A percentile compares a stretch with the other conserved stretches of the same genome.
These are phyloP conservation scores for Pelargonium cotyledonis DNA, from an alignment of 441 rosid species.

Conservation along the genomic window DNA sequence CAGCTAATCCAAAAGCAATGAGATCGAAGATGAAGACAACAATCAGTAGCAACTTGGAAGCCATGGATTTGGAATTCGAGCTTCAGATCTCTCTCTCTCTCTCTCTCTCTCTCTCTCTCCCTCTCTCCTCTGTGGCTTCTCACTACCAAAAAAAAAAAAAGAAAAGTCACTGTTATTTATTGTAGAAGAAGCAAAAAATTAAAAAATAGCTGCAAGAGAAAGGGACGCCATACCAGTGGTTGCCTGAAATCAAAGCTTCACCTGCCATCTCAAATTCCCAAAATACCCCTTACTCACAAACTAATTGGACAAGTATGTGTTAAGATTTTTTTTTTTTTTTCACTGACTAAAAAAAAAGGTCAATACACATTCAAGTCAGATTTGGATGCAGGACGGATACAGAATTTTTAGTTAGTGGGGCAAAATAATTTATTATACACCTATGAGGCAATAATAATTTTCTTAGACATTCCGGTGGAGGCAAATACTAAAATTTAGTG, in stretches of 20 bases:
- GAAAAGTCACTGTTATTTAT: not conserved
- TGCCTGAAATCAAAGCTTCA: conserved; percentile 21
- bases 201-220: not conserved
- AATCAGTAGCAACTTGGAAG: conserved; percentile 48
- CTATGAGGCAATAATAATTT: too few species aligned
- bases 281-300: not conserved
- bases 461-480: too few species aligned
- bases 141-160: not conserved
- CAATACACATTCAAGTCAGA: too few species aligned
- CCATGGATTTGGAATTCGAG: conserved; percentile 33
- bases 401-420: too few species aligned
- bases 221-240: conserved; percentile 24
- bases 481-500: too few species aligned
- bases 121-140: too few species aligned
- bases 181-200: not conserved
- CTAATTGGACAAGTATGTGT: too few species aligned
- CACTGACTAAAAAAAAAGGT: too few species aligned
- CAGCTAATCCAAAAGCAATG: conserved; percentile 62
- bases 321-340: too few species aligned
- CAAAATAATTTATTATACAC: too few species aligned
- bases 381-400: too few species aligned
- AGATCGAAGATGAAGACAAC: conserved; percentile 42
- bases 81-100: conserved; percentile 24
- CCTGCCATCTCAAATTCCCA: conserved; percentile 13
- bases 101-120: not conserved